Evolutionary conservation across 192 early-diverging fungal genomes (phyloP).

Genomic region (Dispira simplex): DNA sequence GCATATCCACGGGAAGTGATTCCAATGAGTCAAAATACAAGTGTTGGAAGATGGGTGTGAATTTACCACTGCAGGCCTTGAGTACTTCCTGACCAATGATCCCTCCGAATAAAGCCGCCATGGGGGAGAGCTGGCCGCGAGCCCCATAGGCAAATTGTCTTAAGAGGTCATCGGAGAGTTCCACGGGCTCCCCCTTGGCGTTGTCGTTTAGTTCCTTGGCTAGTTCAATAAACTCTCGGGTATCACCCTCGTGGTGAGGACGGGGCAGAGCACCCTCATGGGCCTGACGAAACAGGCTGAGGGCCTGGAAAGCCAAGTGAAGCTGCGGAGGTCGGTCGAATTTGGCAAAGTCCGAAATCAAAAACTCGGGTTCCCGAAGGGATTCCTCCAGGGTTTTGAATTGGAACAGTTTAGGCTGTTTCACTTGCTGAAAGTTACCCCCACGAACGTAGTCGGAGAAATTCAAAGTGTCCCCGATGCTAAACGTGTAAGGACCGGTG

Average conservation of each 20-base stretch:
- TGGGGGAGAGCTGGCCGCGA: constrained; percentile 79
- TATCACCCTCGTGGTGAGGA: constrained; percentile 76
- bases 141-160: constrained; percentile 81
- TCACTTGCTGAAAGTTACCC: constrained; percentile 94
- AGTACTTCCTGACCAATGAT: constrained; percentile 95
- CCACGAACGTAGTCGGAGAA: constrained; percentile 65
- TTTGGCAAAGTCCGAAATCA: constrained; percentile 92
- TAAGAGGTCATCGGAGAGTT: constrained; percentile 74
- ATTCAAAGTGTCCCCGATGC: constrained; percentile 75
- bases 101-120: constrained; percentile 94
- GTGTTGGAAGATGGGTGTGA: constrained; percentile 80
- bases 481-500: constrained; percentile 90
- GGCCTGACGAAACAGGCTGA: constrained; percentile 57
- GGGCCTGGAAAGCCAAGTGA: constrained; percentile 86
- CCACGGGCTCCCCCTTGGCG: constrained; percentile 48
- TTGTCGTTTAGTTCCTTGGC: constrained; percentile 55
- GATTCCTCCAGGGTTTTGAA: constrained; percentile 69
- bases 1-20: constrained; percentile 61
- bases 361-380: constrained; percentile 61
- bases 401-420: constrained; percentile 65
- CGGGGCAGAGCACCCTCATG: constrained; percentile 58
- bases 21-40: constrained; percentile 97
- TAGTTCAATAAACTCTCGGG: constrained; percentile 53
- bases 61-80: constrained; percentile 97
- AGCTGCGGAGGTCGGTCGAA: constrained; percentile 92